A percentile compares a stretch with the other conserved stretches of the same genome.
Conservation (phyloP, 192 early-diverging fungal species). For the Backusella tarrabulga region DNA sequence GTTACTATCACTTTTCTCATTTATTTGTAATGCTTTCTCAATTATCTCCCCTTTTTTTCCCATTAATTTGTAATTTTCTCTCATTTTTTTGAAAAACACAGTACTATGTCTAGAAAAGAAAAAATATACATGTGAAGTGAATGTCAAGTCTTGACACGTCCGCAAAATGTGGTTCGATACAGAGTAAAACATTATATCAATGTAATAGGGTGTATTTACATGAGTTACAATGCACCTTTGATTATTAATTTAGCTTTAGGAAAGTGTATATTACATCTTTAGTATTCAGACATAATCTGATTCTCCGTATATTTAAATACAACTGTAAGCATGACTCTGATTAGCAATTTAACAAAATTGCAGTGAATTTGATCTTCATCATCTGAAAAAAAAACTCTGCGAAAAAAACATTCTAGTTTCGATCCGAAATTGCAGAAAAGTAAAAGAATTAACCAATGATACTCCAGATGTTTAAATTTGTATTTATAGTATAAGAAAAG, state of each 20-base stretch:
- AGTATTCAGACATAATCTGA: neutral
- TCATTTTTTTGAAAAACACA: too few relatives aligned
- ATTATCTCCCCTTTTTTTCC: too few relatives aligned
- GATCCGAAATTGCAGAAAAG: neutral
- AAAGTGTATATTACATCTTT: neutral
- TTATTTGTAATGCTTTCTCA: too few relatives aligned
- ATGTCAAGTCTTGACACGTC: too few relatives aligned
- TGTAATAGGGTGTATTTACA: too few relatives aligned
- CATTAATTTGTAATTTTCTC: too few relatives aligned
- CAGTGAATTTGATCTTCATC: neutral
- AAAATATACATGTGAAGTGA: neutral
- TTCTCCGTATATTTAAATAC: neutral
- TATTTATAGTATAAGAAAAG: neutral
- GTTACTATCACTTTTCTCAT: too few relatives aligned
- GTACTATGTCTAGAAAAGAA: neutral
- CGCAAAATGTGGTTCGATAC: too few relatives aligned
- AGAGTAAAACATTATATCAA: too few relatives aligned
- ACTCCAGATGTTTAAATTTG: neutral
- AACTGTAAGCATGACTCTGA: neutral
- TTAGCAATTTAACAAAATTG: neutral
- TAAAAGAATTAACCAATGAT: neutral
- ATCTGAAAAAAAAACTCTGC: slow-evolving; percentile 3
- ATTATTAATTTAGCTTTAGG: too few relatives aligned
- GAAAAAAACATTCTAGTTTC: neutral
- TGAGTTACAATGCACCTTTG: too few relatives aligned